A percentile compares a stretch with the other conserved stretches of the same genome.
These are phyloP conservation scores for Cucumis sativus DNA, from an alignment of 306 rosid genomes.

Conservation along the genomic window DNA sequence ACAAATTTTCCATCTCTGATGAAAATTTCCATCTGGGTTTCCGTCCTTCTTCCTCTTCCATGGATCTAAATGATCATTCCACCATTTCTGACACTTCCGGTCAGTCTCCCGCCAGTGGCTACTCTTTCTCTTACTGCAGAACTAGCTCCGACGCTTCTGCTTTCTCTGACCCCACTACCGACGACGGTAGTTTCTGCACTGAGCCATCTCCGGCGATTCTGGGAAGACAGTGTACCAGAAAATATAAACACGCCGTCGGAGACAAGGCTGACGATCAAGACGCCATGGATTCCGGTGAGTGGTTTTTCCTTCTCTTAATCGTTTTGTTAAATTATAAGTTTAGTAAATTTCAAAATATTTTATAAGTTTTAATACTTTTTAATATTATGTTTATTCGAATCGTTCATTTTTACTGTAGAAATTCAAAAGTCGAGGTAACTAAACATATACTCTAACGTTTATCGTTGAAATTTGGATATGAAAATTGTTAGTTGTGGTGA, in stretches of 20 bases:
- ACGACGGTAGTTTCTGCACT: conserved; percentile 39
- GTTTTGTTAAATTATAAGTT: not conserved
- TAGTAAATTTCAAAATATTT: no score
- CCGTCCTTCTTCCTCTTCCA: conserved; percentile 54
- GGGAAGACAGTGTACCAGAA: conserved; percentile 39
- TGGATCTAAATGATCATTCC: conserved; percentile 60
- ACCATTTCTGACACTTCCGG: conserved; percentile 39
- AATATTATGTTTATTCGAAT: no score
- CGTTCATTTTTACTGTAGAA: no score
- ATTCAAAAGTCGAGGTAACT: no score
- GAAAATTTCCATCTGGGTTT: conserved; percentile 43
- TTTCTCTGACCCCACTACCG: conserved; percentile 45
- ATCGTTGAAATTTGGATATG: no score
- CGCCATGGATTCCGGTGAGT: conserved; percentile 48
- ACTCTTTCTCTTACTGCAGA: conserved; percentile 44
- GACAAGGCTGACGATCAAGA: conserved; percentile 44
- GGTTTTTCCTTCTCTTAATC: no score
- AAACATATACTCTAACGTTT: no score
- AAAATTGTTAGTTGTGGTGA: not conserved
- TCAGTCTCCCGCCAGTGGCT: conserved; percentile 50
- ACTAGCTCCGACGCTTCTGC: conserved; percentile 57
- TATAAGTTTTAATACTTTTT: no score
- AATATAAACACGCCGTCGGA: conserved; percentile 15
- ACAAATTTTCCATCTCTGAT: conserved; percentile 33
- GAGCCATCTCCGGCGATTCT: conserved; percentile 53